These are phyloP conservation scores for Sutorius australiensis DNA, from an alignment of 768 basidiomycete genomes.

Conservation along the genomic window DNA sequence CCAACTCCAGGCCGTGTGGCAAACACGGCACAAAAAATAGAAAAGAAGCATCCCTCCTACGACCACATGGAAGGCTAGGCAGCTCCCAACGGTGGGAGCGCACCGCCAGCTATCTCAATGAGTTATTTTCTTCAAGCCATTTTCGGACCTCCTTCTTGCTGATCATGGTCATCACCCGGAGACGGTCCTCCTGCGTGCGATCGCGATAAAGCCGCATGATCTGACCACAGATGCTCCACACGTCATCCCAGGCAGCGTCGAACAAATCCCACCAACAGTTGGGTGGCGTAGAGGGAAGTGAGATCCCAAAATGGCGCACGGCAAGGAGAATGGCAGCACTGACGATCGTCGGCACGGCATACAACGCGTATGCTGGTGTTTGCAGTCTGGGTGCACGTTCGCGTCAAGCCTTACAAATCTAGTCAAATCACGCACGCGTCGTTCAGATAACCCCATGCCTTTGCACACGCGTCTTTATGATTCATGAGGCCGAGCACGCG, in stretches of 20 bases:
- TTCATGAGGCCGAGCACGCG: conserved; percentile 82
- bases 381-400: conserved; percentile 60
- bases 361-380: conserved; percentile 88
- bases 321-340: conserved; percentile 85
- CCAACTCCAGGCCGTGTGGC: neutral
- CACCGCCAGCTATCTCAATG: conserved; percentile 8
- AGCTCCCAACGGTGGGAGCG: neutral
- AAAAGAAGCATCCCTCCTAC: neutral
- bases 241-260: conserved; percentile 86
- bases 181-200: conserved; percentile 42
- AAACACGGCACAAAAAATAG: neutral
- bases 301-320: conserved; percentile 63
- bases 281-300: conserved; percentile 67
- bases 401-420: neutral
- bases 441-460: conserved; percentile 93
- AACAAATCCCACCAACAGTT: conserved; percentile 93
- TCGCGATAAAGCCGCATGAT: conserved; percentile 77
- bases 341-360: conserved; percentile 86
- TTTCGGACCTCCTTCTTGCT: conserved; percentile 75
- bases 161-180: conserved; percentile 53
- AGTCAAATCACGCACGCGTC: conserved; percentile 73
- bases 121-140: conserved; percentile 67
- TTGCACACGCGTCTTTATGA: conserved; percentile 63
- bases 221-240: conserved; percentile 80
- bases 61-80: neutral